A percentile compares a stretch with the other conserved stretches of the same genome.
Conservation (phyloP, 164 flowering plant genomes). For the Magnolia sinica region DNA sequence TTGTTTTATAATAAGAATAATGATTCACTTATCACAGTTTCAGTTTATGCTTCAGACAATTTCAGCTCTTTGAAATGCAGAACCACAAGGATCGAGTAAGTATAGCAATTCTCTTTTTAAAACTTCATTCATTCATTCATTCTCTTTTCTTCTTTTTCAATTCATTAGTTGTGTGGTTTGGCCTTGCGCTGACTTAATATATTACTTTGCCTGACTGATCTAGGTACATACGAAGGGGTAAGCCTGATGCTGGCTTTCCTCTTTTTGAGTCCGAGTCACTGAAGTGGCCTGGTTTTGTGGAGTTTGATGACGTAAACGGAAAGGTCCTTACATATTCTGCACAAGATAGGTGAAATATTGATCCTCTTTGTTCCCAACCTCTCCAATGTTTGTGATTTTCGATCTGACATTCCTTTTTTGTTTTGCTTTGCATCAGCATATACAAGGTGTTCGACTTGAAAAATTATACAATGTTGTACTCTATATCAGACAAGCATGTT, state of each 20-base stretch:
- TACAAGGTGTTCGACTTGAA: conserved; percentile 95
- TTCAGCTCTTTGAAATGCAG: conserved; percentile 98
- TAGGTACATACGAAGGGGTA: conserved; percentile 81
- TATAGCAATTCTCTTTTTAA: not conserved
- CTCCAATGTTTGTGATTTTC: not conserved
- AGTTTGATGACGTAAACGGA: conserved; percentile 99
- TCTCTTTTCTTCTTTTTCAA: not conserved
- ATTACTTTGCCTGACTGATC: conserved; percentile 1
- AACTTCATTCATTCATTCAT: not conserved
- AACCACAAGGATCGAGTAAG: conserved; percentile 94
- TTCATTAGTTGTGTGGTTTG: too few relatives aligned
- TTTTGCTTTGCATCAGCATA: conserved; percentile 37
- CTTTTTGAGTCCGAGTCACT: conserved; percentile 92
- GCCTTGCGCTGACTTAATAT: not conserved
- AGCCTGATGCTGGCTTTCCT: conserved; percentile 90
- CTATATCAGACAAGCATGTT: conserved; percentile 85
- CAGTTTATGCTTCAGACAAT: conserved; percentile 98
- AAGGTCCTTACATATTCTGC: conserved; percentile 97
- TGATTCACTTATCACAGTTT: conserved; percentile 96
- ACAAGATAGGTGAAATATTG: conserved; percentile 56
- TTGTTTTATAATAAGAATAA: conserved; percentile 96
- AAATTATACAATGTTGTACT: conserved; percentile 89
- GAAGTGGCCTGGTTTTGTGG: conserved; percentile 99
- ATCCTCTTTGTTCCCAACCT: not conserved
- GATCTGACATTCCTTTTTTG: conserved; percentile 7